These are phyloP conservation scores for Delonix regia DNA, from an alignment of 306 rosid genomes.

Conservation along the genomic window DNA sequence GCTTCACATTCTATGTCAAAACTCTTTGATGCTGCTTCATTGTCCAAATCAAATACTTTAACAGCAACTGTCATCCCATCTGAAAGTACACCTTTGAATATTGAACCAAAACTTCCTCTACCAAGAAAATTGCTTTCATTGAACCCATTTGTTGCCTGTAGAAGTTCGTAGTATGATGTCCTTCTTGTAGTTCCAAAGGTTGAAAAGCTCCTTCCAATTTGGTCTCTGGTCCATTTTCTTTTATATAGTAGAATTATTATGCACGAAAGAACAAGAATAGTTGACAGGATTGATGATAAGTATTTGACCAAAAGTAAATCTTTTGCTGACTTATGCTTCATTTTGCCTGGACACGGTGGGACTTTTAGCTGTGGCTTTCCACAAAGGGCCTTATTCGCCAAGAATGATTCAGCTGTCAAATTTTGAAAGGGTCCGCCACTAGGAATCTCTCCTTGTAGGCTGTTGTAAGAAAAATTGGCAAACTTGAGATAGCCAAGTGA, in stretches of 20 bases:
- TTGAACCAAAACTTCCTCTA: conserved; percentile 28
- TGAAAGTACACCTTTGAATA: conserved; percentile 33
- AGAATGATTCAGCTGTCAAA: conserved; percentile 38
- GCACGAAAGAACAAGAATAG: conserved; percentile 25
- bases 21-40: conserved; percentile 26
- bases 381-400: conserved; percentile 40
- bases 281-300: conserved; percentile 13
- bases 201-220: background rate
- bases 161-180: conserved; percentile 30
- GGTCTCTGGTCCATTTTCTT: background rate
- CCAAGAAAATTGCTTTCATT: conserved; percentile 34
- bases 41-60: conserved; percentile 24
- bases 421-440: conserved; percentile 30
- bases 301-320: conserved; percentile 7
- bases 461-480: conserved; percentile 44
- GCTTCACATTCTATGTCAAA: conserved; percentile 38
- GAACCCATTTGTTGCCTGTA: conserved; percentile 33
- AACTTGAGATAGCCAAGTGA: conserved; percentile 28
- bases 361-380: conserved; percentile 33
- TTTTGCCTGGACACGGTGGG: conserved; percentile 35
- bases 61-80: conserved; percentile 29
- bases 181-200: background rate
- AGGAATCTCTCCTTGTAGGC: conserved; percentile 45
- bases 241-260: background rate
- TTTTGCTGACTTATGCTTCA: background rate